Percentiles rank a stretch among this genome's conserved stretches.
Evolutionary conservation across 192 early-diverging fungal genomes (phyloP).

Genomic region (Spizellomyces sp.): DNA sequence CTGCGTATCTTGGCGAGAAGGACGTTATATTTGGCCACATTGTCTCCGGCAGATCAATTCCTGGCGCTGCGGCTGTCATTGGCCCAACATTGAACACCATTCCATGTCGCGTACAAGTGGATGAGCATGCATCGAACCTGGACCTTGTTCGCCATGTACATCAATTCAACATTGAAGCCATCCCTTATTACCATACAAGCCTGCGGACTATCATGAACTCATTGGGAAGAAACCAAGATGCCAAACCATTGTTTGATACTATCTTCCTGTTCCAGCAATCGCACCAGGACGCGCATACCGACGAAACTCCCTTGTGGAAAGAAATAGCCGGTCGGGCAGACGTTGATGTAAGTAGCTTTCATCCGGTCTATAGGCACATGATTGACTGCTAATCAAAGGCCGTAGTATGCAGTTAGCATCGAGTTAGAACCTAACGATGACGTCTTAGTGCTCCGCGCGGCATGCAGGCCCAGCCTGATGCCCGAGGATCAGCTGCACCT

Average conservation of each 20-base stretch:
- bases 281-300: neutral
- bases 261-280: slow-evolving; percentile 9
- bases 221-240: neutral
- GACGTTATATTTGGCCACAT: slow-evolving; percentile 32
- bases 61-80: slow-evolving; percentile 8
- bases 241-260: slow-evolving; percentile 2
- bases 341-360: slow-evolving; percentile 18
- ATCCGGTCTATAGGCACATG: neutral
- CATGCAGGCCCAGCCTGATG: slow-evolving; percentile 4
- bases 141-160: slow-evolving; percentile 4
- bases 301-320: neutral
- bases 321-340: slow-evolving; percentile 7
- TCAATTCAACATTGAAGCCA: neutral
- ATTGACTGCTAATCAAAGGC: no score
- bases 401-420: slow-evolving; percentile 14
- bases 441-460: neutral
- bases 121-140: neutral
- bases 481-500: slow-evolving; percentile 7
- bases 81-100: slow-evolving; percentile 24
- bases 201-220: neutral
- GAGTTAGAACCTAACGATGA: slow-evolving; percentile 8
- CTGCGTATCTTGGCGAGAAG: neutral
- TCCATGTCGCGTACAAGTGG: slow-evolving; percentile 7
- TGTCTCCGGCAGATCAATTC: slow-evolving; percentile 11
- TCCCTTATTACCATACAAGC: neutral